Evolutionary conservation across 768 basidiomycete genomes (phyloP).

Genomic region (Cubamyces lactineus): DNA sequence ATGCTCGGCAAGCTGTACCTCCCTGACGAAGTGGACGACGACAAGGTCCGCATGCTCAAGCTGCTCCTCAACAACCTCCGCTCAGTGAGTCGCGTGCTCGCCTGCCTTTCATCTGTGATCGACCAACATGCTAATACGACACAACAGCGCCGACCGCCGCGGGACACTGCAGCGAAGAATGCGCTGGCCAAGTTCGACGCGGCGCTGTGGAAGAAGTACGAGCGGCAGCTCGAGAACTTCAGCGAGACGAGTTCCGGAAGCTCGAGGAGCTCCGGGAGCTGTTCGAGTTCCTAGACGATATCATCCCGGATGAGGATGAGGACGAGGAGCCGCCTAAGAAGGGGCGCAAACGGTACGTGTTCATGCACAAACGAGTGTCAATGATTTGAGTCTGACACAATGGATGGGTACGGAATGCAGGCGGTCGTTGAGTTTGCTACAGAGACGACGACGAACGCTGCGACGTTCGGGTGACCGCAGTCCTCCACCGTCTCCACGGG

Average conservation of each 20-base stretch:
- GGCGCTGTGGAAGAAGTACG: conserved; percentile 69
- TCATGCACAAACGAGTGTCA: neutral
- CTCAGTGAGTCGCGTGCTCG: conserved; percentile 55
- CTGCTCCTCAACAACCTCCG: conserved; percentile 62
- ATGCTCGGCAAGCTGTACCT: conserved; percentile 57
- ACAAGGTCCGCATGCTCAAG: conserved; percentile 65
- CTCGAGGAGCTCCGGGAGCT: conserved; percentile 63
- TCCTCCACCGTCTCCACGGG: conserved; percentile 18
- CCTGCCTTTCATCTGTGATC: too few relatives aligned
- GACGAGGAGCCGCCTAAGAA: conserved; percentile 45
- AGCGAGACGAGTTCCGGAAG: conserved; percentile 69
- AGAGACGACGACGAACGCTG: conserved; percentile 43
- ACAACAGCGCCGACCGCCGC: conserved; percentile 57
- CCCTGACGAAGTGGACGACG: conserved; percentile 71
- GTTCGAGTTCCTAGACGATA: conserved; percentile 73
- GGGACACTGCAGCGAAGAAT: conserved; percentile 64
- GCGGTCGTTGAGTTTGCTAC: conserved; percentile 62
- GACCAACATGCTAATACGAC: conserved; percentile 14
- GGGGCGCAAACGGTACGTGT: conserved; percentile 54
- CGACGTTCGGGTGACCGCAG: conserved; percentile 28
- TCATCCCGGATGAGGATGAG: conserved; percentile 68
- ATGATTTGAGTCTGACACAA: too few relatives aligned
- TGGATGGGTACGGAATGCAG: conserved; percentile 38
- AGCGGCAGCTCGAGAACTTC: conserved; percentile 69
- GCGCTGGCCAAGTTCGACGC: conserved; percentile 74